Conservation (phyloP, 106 monocot genomes). For the Agapanthus africanus region DNA sequence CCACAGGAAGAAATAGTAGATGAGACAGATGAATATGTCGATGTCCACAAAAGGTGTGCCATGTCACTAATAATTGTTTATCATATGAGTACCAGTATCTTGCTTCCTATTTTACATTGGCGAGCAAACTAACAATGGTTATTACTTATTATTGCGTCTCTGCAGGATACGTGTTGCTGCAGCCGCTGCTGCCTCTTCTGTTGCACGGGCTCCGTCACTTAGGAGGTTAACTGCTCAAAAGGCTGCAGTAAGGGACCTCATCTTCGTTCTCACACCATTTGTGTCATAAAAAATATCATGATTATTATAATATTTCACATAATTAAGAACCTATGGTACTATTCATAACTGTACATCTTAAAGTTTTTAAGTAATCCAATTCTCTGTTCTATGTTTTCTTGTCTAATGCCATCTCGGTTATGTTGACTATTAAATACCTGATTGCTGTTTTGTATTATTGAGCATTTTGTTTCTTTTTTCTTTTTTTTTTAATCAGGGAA, state of each 20-base stretch:
- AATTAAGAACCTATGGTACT: neutral
- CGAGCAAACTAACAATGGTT: neutral
- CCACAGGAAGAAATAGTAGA: constrained; percentile 97
- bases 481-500: constrained; percentile 33
- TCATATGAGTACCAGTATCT: neutral
- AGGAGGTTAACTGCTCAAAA: constrained; percentile 71
- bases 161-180: constrained; percentile 97
- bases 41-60: constrained; percentile 89
- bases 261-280: no score
- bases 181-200: constrained; percentile 85
- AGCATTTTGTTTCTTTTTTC: neutral
- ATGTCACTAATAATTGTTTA: neutral
- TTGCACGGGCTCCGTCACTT: constrained; percentile 87
- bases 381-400: neutral
- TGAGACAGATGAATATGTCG: constrained; percentile 98
- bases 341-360: neutral
- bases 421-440: neutral
- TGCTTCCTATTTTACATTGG: neutral
- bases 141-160: constrained; percentile 1
- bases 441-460: no score
- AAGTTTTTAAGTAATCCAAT: neutral
- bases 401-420: neutral
- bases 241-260: constrained; percentile 63
- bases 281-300: no score
- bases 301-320: no score